phyloP scores from a whole-genome alignment of 2,329 filamentous ascomycete genomes.

The Beauveria caledonica region DNA sequence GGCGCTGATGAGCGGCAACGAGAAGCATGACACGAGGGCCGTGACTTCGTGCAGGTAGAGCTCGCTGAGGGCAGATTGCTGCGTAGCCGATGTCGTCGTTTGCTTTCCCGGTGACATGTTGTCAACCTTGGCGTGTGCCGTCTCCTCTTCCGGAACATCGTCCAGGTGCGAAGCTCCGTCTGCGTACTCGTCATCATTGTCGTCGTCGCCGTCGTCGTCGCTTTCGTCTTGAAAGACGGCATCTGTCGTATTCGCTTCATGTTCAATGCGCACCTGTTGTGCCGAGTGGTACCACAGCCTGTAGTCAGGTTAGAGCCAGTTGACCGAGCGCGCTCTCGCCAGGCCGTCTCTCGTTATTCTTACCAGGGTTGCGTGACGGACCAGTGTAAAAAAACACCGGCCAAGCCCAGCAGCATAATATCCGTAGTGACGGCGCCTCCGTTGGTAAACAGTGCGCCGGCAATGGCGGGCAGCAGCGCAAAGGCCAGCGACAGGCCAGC shows the following conservation, averaged over 20 bases:
- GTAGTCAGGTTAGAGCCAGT: not conserved
- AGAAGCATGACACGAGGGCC: constrained; percentile 70
- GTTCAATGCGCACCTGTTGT: constrained; percentile 50
- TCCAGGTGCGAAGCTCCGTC: constrained; percentile 24
- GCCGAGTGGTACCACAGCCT: constrained; percentile 70
- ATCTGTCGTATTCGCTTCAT: constrained; percentile 38
- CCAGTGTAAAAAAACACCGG: constrained; percentile 86
- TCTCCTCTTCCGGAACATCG: constrained; percentile 38
- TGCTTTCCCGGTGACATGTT: constrained; percentile 16
- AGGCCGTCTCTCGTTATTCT: constrained; percentile 18
- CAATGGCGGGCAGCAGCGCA: constrained; percentile 78
- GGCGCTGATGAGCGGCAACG: constrained; percentile 70
- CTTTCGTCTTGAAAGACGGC: constrained; percentile 33
- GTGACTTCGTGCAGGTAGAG: constrained; percentile 67
- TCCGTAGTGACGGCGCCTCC: constrained; percentile 80
- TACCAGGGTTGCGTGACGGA: constrained; percentile 85
- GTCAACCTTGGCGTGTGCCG: constrained; percentile 10
- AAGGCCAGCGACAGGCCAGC: constrained; percentile 75
- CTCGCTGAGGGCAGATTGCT: constrained; percentile 44
- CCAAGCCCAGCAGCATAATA: constrained; percentile 68
- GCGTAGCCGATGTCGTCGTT: constrained; percentile 16
- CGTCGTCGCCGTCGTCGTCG: constrained; percentile 13
- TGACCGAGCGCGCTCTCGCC: not conserved
- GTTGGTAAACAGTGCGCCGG: constrained; percentile 75
- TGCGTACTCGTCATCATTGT: constrained; percentile 15